phyloP scores from a whole-genome alignment of 2,329 filamentous ascomycete species.

The Neospermospora avenae region DNA sequence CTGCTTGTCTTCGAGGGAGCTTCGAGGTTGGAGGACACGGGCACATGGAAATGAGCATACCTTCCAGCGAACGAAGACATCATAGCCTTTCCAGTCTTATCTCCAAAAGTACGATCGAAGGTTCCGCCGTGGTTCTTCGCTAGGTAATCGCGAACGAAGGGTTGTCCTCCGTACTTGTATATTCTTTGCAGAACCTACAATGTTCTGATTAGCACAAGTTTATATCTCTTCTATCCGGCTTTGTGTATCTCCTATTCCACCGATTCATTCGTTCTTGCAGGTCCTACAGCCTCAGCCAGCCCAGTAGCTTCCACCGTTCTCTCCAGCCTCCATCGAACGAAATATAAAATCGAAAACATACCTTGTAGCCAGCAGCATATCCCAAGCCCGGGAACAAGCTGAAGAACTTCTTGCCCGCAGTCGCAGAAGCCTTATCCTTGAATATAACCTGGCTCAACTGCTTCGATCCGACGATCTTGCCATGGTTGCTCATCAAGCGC shows the following conservation, averaged over 20 bases:
- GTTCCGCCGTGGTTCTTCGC: slow-evolving; percentile 71
- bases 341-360: slow-evolving; percentile 31
- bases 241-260: background rate
- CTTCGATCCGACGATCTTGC: slow-evolving; percentile 57
- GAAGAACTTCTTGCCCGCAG: slow-evolving; percentile 75
- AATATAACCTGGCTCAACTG: slow-evolving; percentile 91
- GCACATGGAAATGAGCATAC: slow-evolving; percentile 42
- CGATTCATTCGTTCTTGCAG: background rate
- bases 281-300: background rate
- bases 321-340: background rate
- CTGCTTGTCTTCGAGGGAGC: background rate
- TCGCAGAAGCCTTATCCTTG: slow-evolving; percentile 76
- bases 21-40: background rate
- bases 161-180: slow-evolving; percentile 99
- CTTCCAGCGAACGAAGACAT: slow-evolving; percentile 96
- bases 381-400: slow-evolving; percentile 95
- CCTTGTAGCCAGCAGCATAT: slow-evolving; percentile 97
- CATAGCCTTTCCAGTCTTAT: slow-evolving; percentile 96
- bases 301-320: background rate
- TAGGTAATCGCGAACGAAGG: slow-evolving; percentile 88
- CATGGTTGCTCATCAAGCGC: slow-evolving; percentile 98
- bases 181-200: slow-evolving; percentile 81
- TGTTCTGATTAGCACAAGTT: slow-evolving; percentile 2
- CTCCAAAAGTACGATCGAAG: slow-evolving; percentile 89
- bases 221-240: background rate